These are phyloP conservation scores for Hypoxylon sp. DNA, from an alignment of 2,329 filamentous ascomycete species.

Conservation along the genomic window DNA sequence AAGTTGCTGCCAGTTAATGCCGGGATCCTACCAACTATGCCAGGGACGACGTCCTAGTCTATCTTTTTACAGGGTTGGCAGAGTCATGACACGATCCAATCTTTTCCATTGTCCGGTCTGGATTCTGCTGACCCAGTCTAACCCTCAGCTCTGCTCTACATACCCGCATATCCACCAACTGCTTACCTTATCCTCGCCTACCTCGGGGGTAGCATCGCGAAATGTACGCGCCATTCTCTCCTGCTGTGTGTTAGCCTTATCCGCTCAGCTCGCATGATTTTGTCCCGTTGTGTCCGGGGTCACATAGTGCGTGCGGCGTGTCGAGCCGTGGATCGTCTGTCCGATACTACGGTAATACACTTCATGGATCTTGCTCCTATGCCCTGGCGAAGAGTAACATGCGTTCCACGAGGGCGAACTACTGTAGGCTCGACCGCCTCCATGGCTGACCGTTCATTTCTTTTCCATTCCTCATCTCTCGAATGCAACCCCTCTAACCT, in stretches of 20 bases:
- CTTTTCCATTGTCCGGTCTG: slow-evolving; percentile 1
- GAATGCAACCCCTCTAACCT: slow-evolving; percentile 25
- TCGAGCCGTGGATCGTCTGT: slow-evolving; percentile 17
- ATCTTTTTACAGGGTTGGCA: not conserved
- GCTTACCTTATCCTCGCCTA: too few relatives aligned
- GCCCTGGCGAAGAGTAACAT: not conserved
- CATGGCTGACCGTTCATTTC: slow-evolving; percentile 11
- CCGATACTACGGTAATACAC: slow-evolving; percentile 27
- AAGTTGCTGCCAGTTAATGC: not conserved
- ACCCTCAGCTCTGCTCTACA: slow-evolving; percentile 6
- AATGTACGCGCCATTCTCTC: too few relatives aligned
- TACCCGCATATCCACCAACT: too few relatives aligned
- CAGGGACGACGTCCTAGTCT: not conserved
- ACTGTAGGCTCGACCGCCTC: slow-evolving; percentile 9
- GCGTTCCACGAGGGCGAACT: too few relatives aligned
- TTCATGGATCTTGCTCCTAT: slow-evolving; percentile 14
- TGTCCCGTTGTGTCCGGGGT: slow-evolving; percentile 13
- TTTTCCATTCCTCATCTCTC: slow-evolving; percentile 16
- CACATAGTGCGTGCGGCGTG: slow-evolving; percentile 17
- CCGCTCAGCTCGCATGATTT: slow-evolving; percentile 22
- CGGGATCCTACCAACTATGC: not conserved
- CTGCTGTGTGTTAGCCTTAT: slow-evolving; percentile 16
- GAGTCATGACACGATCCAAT: slow-evolving; percentile 3
- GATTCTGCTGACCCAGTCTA: slow-evolving; percentile 9
- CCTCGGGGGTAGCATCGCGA: too few relatives aligned